Conservation (phyloP, 1,284 basidiomycete genomes). For the Apiotrichum gamsii region DNA sequence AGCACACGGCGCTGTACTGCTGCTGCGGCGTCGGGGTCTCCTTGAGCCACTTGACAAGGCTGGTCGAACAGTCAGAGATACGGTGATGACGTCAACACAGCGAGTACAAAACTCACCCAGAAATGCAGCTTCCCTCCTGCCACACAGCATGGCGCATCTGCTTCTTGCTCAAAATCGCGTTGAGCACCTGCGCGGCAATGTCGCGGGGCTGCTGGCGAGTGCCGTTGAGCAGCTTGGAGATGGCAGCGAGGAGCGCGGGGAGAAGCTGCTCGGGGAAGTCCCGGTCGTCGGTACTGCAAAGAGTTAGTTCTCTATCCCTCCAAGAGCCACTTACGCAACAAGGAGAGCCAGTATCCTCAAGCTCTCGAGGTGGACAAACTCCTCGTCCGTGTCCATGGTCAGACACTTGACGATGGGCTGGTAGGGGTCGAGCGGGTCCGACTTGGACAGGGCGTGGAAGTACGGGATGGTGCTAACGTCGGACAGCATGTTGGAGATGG, state of each 20-base stretch:
- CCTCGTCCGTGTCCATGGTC: conserved; percentile 67
- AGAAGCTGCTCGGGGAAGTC: conserved; percentile 55
- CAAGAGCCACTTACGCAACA: conserved; percentile 54
- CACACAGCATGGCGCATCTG: conserved; percentile 59
- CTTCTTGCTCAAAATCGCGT: conserved; percentile 72
- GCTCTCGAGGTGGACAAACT: conserved; percentile 85
- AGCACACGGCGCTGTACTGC: conserved; percentile 87
- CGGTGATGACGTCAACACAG: conserved; percentile 39
- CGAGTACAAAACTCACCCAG: conserved; percentile 32
- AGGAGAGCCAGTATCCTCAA: conserved; percentile 82
- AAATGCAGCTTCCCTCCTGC: conserved; percentile 46
- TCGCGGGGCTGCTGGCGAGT: conserved; percentile 60
- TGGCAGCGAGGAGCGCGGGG: conserved; percentile 60
- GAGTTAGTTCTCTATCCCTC: neutral
- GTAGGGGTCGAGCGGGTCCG: conserved; percentile 69
- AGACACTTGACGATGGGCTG: conserved; percentile 75
- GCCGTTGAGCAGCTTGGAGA: conserved; percentile 60
- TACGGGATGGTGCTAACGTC: conserved; percentile 52
- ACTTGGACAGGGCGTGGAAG: conserved; percentile 50
- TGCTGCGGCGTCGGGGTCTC: conserved; percentile 71
- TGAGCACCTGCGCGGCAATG: conserved; percentile 82
- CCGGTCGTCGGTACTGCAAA: conserved; percentile 39
- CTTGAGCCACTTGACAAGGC: conserved; percentile 70
- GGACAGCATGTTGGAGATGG: conserved; percentile 81
- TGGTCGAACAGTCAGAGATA: conserved; percentile 35